Evolutionary conservation across 306 rosid species (phyloP), one percentile per base, ranked within the genome.

Genomic region (Citrullus colocynthis): DNA sequence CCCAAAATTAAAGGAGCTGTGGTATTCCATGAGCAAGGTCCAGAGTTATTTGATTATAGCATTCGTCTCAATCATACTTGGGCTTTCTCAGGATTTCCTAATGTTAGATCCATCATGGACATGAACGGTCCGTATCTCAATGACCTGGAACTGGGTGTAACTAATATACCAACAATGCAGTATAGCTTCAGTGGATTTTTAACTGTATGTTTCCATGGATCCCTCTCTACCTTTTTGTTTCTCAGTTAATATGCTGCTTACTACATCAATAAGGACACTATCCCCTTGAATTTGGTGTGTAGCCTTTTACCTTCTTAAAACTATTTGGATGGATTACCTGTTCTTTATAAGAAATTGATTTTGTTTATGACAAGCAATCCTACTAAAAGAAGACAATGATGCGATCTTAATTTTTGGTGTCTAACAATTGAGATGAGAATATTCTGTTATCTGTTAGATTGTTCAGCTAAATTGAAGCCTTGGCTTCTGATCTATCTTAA

Each of bases 11-110:
- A 89, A 81, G 98, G 95, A 78, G 98, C 98, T 45, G 81, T 94
- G 56, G 90, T 94, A 75, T 94, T 94, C 85, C 90, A 90, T 49
- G 87, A 88, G 62, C 98, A 94, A 81, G 98, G 98, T 69, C 97
- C 97, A 65, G 85, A 87, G 64, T 41, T 80, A 52, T 94, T 89
- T 84, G 97, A 94, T 80, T 94, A 94, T 85, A 92, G 98, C 84
- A 92, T 92, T 80, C 96, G 97, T 72, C 98, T 94, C 79, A 92
- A 92, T 84, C 98, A 94, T 82, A 87, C 98, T 6, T 94, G 98
- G 98, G 98, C 98, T 84, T 89, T 94, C 92, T 89, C 96, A 0
- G 98, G 98, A 84, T 94, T 94, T 85, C 98, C 97, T 52, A 88
- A 94, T 83, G 92, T 92, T 80, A 92, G 82, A 79, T 81, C 96